A percentile compares a stretch with the other conserved stretches of the same genome.
These are phyloP conservation scores for Lipomyces starkeyi DNA, from an alignment of 805 yeast genomes.

Conservation along the genomic window DNA sequence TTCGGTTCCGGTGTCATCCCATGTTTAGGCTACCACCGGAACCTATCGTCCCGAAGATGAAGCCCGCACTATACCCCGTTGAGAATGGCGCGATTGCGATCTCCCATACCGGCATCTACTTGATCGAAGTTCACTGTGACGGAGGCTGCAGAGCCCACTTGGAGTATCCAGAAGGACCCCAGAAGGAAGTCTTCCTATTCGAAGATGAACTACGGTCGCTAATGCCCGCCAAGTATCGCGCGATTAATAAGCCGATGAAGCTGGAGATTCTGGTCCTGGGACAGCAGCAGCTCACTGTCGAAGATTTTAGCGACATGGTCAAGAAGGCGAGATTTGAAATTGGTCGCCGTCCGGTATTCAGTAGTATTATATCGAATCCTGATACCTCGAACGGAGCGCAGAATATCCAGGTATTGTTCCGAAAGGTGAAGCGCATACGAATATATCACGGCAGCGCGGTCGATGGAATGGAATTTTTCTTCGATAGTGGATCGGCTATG, in stretches of 20 bases:
- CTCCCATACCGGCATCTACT: constrained; percentile 71
- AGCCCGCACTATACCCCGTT: constrained; percentile 56
- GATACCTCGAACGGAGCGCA: not conserved
- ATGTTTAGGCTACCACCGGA: constrained; percentile 77
- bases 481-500: constrained; percentile 40
- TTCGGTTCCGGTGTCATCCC: constrained; percentile 81
- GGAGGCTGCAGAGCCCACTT: constrained; percentile 60
- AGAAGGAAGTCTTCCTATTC: constrained; percentile 56
- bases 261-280: constrained; percentile 65
- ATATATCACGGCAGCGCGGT: constrained; percentile 77
- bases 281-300: constrained; percentile 61
- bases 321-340: constrained; percentile 13
- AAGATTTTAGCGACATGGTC: constrained; percentile 53
- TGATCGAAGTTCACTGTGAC: constrained; percentile 71
- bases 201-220: constrained; percentile 54
- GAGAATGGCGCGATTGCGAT: constrained; percentile 56
- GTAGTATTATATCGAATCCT: constrained; percentile 30
- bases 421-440: constrained; percentile 58
- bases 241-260: constrained; percentile 50
- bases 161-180: constrained; percentile 71
- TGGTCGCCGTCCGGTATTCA: constrained; percentile 17
- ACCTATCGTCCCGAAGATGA: constrained; percentile 45
- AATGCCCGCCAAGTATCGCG: constrained; percentile 46
- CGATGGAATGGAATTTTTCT: constrained; percentile 75
- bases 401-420: constrained; percentile 26